Conservation (phyloP, 768 basidiomycete genomes). For the Boletales sp. region DNA sequence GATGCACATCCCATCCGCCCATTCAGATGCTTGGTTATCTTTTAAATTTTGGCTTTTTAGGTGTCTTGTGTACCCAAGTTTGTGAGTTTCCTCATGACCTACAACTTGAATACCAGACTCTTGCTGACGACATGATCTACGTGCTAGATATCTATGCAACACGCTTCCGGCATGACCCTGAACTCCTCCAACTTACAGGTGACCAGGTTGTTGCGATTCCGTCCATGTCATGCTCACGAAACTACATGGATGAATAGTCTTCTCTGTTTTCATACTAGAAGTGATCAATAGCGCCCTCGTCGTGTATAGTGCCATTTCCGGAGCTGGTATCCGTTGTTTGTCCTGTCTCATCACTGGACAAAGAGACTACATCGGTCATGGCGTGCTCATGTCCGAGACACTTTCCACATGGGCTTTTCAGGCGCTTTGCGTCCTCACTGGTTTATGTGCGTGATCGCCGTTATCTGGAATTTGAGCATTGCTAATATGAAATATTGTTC, state of each 20-base stretch:
- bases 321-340: conserved; percentile 4
- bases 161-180: conserved; percentile 3
- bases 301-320: conserved; percentile 1
- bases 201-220: background rate
- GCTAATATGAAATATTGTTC: background rate
- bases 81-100: background rate
- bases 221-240: background rate
- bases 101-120: no score
- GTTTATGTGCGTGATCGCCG: background rate
- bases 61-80: conserved; percentile 3
- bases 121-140: background rate
- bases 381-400: background rate
- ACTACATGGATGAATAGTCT: background rate
- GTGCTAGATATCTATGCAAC: conserved; percentile 1
- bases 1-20: background rate
- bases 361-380: conserved; percentile 4
- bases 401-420: conserved; percentile 7
- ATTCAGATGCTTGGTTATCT: conserved; percentile 7
- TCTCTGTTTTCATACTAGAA: conserved; percentile 6
- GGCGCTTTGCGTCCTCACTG: conserved; percentile 6
- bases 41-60: conserved; percentile 7
- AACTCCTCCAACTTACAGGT: conserved; percentile 6
- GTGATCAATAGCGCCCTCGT: conserved; percentile 6
- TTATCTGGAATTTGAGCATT: background rate
- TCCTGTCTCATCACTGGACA: conserved; percentile 8